Conservation (phyloP, 768 basidiomycete species). For the Kwoniella pini region DNA sequence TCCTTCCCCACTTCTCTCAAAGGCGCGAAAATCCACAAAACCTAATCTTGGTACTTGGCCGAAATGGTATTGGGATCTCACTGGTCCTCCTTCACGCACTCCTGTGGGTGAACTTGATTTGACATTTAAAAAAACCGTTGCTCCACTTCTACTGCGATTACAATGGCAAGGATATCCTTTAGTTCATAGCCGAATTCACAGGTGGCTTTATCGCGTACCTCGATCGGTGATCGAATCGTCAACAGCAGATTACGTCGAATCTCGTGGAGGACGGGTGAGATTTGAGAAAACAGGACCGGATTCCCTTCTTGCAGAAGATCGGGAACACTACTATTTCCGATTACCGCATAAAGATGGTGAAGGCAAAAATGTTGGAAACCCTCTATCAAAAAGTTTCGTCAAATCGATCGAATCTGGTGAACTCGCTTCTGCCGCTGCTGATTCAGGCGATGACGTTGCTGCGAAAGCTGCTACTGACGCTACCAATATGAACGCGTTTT, state of each 20-base stretch:
- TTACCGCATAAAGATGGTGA: conserved; percentile 96
- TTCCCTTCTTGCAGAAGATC: conserved; percentile 58
- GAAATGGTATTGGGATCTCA: conserved; percentile 93
- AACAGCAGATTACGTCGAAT: neutral
- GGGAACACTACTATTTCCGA: conserved; percentile 71
- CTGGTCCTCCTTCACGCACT: conserved; percentile 31
- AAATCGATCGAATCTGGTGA: conserved; percentile 84
- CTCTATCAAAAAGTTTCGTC: conserved; percentile 84
- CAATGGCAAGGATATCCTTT: conserved; percentile 87
- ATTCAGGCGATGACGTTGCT: conserved; percentile 35
- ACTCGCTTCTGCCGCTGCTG: conserved; percentile 69
- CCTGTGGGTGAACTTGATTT: conserved; percentile 71
- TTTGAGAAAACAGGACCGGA: conserved; percentile 21
- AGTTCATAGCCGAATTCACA: conserved; percentile 79
- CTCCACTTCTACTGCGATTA: conserved; percentile 80
- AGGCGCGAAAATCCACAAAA: conserved; percentile 7
- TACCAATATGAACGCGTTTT: conserved; percentile 86
- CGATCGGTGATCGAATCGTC: conserved; percentile 13
- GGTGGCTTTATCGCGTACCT: conserved; percentile 86
- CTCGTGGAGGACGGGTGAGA: conserved; percentile 11
- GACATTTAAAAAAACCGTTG: conserved; percentile 76
- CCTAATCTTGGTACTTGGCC: conserved; percentile 65
- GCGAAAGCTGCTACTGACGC: conserved; percentile 74
- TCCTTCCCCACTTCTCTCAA: neutral
- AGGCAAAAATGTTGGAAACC: conserved; percentile 89